phyloP scores from a whole-genome alignment of 306 rosid genomes.

The Cyamopsis tetragonoloba region DNA sequence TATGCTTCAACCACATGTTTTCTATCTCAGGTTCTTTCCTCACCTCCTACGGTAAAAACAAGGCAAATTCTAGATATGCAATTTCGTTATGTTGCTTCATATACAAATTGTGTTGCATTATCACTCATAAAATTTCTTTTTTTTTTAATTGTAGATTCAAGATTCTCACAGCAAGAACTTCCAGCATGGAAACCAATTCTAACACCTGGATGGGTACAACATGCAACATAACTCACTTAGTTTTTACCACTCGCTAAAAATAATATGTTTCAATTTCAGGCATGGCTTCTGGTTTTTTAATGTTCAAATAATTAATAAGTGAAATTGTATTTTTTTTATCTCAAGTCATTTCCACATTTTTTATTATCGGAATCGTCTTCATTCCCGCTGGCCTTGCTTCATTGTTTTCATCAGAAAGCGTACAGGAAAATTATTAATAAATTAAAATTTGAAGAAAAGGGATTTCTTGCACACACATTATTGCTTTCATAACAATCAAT shows the following conservation, averaged over 20 bases:
- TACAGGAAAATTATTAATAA: too few species aligned
- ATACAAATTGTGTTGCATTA: neutral
- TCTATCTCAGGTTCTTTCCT: too few species aligned
- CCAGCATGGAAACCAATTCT: slow-evolving; percentile 47
- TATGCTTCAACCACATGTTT: too few species aligned
- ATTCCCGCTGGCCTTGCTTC: slow-evolving; percentile 43
- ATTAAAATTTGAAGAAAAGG: too few species aligned
- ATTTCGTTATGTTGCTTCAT: neutral
- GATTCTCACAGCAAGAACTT: slow-evolving; percentile 49
- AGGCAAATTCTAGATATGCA: too few species aligned
- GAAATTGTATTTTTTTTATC: neutral
- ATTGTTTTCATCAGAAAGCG: slow-evolving; percentile 34
- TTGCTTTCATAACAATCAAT: too few species aligned
- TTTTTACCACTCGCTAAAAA: neutral
- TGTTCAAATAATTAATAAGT: neutral
- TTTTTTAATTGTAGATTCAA: slow-evolving; percentile 29
- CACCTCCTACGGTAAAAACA: too few species aligned
- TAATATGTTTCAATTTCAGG: neutral
- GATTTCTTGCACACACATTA: too few species aligned
- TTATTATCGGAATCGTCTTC: slow-evolving; percentile 31
- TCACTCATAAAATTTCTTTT: neutral
- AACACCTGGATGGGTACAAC: slow-evolving; percentile 43
- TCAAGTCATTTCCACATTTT: slow-evolving; percentile 34
- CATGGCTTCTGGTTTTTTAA: neutral
- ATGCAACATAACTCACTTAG: neutral